A percentile compares a stretch with the other conserved stretches of the same genome.
Evolutionary conservation across 2,329 filamentous ascomycete species (phyloP).

Genomic region (Ascocoryne sarcoides): DNA sequence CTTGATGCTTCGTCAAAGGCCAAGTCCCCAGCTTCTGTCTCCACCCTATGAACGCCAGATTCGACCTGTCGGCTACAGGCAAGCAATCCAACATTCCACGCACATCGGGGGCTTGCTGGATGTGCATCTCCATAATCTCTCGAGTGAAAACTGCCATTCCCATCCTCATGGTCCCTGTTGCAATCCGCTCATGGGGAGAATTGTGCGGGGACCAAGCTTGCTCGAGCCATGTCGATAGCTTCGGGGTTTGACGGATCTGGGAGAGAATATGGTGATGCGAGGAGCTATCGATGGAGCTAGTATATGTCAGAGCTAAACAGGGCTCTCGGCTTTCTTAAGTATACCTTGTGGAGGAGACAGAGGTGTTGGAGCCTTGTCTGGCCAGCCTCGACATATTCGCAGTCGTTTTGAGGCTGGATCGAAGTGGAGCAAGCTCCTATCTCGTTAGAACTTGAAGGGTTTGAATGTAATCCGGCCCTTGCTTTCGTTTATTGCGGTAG

Average conservation of each 20-base stretch:
- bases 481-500: background rate
- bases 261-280: slow-evolving; percentile 19
- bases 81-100: slow-evolving; percentile 22
- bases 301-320: background rate
- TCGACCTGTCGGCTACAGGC: slow-evolving; percentile 20
- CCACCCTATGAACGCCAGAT: slow-evolving; percentile 18
- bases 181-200: slow-evolving; percentile 27
- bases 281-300: slow-evolving; percentile 15
- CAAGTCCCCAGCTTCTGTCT: slow-evolving; percentile 28
- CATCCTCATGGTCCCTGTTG: slow-evolving; percentile 18
- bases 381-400: background rate
- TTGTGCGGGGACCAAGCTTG: slow-evolving; percentile 16
- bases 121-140: slow-evolving; percentile 27
- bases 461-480: background rate
- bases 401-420: background rate
- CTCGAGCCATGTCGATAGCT: slow-evolving; percentile 18
- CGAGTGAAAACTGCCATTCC: slow-evolving; percentile 24
- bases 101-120: slow-evolving; percentile 24
- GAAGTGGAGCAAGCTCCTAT: background rate
- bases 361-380: background rate
- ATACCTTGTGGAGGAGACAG: background rate
- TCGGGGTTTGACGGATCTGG: slow-evolving; percentile 9
- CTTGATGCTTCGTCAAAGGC: slow-evolving; percentile 25
- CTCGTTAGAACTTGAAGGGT: background rate
- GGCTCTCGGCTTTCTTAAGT: background rate